Base-by-base conservation (phyloP, 73 alveolate species). In the Symbiodinium pilosum region DNA sequence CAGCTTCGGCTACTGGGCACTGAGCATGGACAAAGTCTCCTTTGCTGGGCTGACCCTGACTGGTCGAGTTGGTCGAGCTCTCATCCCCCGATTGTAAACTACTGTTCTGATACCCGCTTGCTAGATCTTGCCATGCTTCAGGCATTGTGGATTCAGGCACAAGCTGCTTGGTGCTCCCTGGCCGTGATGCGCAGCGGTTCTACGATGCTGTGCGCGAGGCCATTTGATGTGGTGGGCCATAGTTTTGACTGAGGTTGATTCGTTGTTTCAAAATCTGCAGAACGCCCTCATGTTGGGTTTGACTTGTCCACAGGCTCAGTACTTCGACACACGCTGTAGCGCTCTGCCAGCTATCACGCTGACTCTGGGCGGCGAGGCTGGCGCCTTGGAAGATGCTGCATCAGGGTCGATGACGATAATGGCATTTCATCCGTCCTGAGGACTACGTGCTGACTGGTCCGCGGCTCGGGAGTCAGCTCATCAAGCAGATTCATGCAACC, bases 181-280 rank as follows among this genome's bases (percentile, higher is more conserved):
- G 39, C 89, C 77, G 81, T 26, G 97, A 91, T n/a, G 97, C 97
- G 87, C 40, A 69, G 87, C 89, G 52, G 26, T 91, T 91, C 88
- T 91, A 91, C 40, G 97, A 91, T 43, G 97, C 97, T 18, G 97
- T 91, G 81, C 97, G 97, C 40, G n/a, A 91, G 97, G 97, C 84
- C 64, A 26, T 8, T 59, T 28, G 30, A 14, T n/a, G n/a, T n/a
- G n/a, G n/a, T n/a, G n/a, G n/a, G n/a, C n/a, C n/a, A n/a, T n/a
- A n/a, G n/a, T n/a, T n/a, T n/a, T n/a, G n/a, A n/a, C n/a, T n/a
- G n/a, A n/a, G n/a, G n/a, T n/a, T n/a, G n/a, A n/a, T n/a, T n/a
- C n/a, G n/a, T 47, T 47, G 59, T 47, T 47, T 47, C 59, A 9
- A 6, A 6, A 47, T 6, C 59, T 14, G 59, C 59, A n/a, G n/a